Evolutionary conservation across 768 basidiomycete genomes (phyloP).

Genomic region (Auricularia sp.): DNA sequence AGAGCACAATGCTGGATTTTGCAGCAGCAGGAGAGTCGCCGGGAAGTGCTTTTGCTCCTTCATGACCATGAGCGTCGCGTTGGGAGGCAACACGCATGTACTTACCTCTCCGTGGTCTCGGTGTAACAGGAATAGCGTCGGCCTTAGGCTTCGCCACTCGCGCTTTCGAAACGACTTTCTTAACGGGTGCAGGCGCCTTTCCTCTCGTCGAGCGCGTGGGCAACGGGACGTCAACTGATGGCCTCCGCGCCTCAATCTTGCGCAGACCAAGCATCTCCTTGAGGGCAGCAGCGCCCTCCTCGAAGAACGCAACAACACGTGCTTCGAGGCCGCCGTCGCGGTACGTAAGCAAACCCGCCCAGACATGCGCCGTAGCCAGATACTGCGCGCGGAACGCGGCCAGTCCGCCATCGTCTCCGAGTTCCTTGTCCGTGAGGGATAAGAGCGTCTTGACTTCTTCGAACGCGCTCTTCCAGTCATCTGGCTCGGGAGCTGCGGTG

Average conservation of each 20-base stretch:
- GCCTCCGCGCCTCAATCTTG: neutral
- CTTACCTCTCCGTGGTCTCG: constrained; percentile 31
- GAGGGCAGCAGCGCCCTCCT: neutral
- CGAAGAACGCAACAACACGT: no score
- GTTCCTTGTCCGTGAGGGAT: neutral
- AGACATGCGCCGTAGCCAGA: neutral
- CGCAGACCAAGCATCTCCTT: neutral
- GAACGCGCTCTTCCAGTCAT: no score
- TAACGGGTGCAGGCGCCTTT: constrained; percentile 3
- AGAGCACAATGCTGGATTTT: neutral
- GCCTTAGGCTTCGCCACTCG: constrained; percentile 1
- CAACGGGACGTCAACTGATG: neutral
- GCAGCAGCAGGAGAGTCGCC: neutral
- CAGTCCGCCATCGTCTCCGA: neutral
- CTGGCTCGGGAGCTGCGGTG: no score
- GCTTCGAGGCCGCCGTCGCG: neutral
- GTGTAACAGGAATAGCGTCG: constrained; percentile 27
- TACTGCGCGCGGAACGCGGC: neutral
- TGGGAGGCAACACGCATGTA: neutral
- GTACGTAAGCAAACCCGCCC: neutral
- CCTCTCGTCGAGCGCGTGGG: constrained; percentile 14
- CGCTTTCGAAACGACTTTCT: constrained; percentile 9
- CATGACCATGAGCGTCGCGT: neutral
- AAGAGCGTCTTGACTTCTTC: neutral
- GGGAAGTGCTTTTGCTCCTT: neutral